Conservation (phyloP, 306 rosid genomes). For the Hippophae rhamnoides region DNA sequence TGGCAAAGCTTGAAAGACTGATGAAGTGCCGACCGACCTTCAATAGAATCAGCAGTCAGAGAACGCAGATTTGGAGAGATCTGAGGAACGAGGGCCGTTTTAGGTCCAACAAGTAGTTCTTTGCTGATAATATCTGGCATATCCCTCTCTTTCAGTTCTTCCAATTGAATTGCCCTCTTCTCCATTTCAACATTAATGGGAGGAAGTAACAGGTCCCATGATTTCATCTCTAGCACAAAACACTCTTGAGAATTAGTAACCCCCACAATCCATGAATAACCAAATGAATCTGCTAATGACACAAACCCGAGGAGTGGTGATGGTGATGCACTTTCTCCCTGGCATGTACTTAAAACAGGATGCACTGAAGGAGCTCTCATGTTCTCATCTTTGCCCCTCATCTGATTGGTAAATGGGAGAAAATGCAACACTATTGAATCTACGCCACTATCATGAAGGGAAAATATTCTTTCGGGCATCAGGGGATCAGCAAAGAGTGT, state of each 20-base stretch:
- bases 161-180: slow-evolving; percentile 22
- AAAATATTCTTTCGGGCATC: slow-evolving; percentile 71
- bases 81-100: slow-evolving; percentile 71
- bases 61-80: slow-evolving; percentile 62
- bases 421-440: slow-evolving; percentile 91
- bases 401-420: slow-evolving; percentile 89
- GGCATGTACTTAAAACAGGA: slow-evolving; percentile 82
- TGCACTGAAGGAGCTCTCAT: slow-evolving; percentile 85
- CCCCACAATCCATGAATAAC: slow-evolving; percentile 91
- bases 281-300: slow-evolving; percentile 89
- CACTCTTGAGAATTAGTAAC: slow-evolving; percentile 65
- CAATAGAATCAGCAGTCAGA: slow-evolving; percentile 81
- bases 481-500: slow-evolving; percentile 66
- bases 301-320: slow-evolving; percentile 67
- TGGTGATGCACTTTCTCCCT: slow-evolving; percentile 48
- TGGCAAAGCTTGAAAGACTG: slow-evolving; percentile 90
- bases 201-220: slow-evolving; percentile 69
- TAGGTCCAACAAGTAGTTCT: slow-evolving; percentile 79
- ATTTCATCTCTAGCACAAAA: slow-evolving; percentile 76
- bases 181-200: slow-evolving; percentile 54
- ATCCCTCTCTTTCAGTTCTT: slow-evolving; percentile 43
- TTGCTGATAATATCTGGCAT: slow-evolving; percentile 59
- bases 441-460: slow-evolving; percentile 84
- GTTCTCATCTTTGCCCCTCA: slow-evolving; percentile 55
- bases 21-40: slow-evolving; percentile 84